Conservation (phyloP, 2,329 filamentous ascomycete species). For the Xylariaceae sp. region DNA sequence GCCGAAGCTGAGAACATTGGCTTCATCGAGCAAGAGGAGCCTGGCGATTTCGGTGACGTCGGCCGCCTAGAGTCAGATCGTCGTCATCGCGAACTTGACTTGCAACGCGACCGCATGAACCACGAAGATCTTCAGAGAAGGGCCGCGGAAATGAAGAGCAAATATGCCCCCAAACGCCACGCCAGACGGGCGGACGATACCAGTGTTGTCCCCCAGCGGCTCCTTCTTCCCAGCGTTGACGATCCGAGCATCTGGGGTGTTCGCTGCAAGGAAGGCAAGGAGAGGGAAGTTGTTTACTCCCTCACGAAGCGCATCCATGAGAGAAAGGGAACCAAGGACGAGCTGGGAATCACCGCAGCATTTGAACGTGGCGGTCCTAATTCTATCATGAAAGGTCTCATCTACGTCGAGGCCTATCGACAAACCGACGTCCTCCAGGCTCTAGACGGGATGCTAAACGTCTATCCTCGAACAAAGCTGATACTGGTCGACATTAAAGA, state of each 20-base stretch:
- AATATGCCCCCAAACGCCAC: constrained; percentile 74
- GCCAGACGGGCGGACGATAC: constrained; percentile 62
- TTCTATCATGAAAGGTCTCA: constrained; percentile 82
- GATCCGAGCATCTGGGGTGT: constrained; percentile 96
- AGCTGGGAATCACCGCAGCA: constrained; percentile 77
- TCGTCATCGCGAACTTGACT: constrained; percentile 88
- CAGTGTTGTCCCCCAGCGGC: constrained; percentile 72
- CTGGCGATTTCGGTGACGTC: constrained; percentile 78
- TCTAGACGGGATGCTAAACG: constrained; percentile 77
- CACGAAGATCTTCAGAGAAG: constrained; percentile 92
- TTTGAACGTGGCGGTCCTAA: constrained; percentile 81
- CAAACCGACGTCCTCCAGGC: constrained; percentile 81
- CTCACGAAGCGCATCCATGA: constrained; percentile 89
- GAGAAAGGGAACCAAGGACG: constrained; percentile 67
- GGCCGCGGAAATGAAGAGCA: constrained; percentile 77
- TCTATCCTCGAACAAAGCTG: constrained; percentile 83
- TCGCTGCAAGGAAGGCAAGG: constrained; percentile 90
- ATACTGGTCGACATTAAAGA: constrained; percentile 91
- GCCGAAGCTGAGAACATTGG: constrained; percentile 83
- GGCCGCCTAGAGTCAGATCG: constrained; percentile 82
- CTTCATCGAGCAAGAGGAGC: constrained; percentile 84
- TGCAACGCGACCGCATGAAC: constrained; percentile 78
- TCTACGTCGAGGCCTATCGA: constrained; percentile 88
- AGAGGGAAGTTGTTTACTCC: constrained; percentile 80
- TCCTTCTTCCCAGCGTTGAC: constrained; percentile 86